Evolutionary conservation across 2,329 filamentous ascomycete genomes (phyloP).

Genomic region (Fusarium nematophilum): DNA sequence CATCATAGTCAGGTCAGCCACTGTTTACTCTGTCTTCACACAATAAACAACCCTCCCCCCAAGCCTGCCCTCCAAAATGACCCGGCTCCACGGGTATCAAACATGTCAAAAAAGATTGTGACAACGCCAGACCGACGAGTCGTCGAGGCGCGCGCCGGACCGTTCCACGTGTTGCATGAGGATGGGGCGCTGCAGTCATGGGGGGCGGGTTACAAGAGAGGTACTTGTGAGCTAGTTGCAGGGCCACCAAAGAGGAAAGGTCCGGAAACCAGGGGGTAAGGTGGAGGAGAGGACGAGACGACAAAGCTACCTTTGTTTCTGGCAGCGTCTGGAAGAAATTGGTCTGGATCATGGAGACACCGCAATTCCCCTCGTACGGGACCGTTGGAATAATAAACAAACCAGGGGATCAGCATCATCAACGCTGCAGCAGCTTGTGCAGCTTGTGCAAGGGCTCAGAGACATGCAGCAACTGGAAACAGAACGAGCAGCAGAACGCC

Average conservation of each 20-base stretch:
- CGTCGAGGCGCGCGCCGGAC: conserved; percentile 20
- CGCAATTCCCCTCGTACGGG: conserved; percentile 1
- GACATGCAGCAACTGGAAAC: conserved; percentile 20
- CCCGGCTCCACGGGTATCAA: conserved; percentile 7
- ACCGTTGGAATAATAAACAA: background rate
- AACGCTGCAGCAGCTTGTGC: background rate
- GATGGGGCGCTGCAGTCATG: conserved; percentile 10
- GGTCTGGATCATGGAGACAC: background rate
- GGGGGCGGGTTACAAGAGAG: conserved; percentile 14
- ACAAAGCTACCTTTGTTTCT: background rate
- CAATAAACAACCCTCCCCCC: background rate
- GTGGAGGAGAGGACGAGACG: background rate
- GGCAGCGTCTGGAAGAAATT: background rate
- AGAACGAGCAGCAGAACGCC: background rate
- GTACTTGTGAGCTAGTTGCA: conserved; percentile 22
- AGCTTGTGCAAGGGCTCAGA: conserved; percentile 8
- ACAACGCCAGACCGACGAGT: conserved; percentile 12
- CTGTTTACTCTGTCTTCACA: background rate
- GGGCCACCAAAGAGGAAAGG: conserved; percentile 8
- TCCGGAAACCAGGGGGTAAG: background rate
- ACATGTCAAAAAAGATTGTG: background rate
- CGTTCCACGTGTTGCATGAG: conserved; percentile 37
- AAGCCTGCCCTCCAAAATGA: conserved; percentile 5
- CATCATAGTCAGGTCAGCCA: conserved; percentile 1
- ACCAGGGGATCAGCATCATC: background rate